These are phyloP conservation scores for Argentina anserina DNA, from an alignment of 306 rosid genomes.

Conservation along the genomic window DNA sequence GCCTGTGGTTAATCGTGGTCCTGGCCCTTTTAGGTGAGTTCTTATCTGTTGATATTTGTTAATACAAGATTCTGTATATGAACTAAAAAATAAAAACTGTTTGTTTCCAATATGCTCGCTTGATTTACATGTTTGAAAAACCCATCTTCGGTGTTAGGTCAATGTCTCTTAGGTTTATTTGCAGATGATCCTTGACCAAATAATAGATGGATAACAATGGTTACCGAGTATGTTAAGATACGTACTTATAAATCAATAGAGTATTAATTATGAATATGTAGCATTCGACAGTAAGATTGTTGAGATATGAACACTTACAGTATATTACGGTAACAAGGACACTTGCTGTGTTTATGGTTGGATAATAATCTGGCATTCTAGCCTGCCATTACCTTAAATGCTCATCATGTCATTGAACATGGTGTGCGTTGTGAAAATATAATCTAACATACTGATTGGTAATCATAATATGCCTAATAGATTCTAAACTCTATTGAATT, in stretches of 20 bases:
- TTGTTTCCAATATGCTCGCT: background rate
- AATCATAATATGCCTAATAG: background rate
- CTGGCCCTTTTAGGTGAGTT: conserved; percentile 49
- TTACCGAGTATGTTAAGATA: background rate
- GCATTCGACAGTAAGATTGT: background rate
- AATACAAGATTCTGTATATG: background rate
- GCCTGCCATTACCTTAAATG: background rate
- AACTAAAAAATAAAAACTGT: background rate
- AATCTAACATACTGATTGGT: too few relatives aligned
- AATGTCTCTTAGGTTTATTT: background rate
- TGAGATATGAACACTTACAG: background rate
- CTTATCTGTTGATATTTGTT: background rate
- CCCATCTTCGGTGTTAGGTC: background rate
- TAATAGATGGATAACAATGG: background rate
- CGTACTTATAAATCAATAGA: background rate
- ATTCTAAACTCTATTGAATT: background rate
- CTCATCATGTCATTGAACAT: too few relatives aligned
- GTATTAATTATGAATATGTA: background rate
- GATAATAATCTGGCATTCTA: background rate
- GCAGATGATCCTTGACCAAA: background rate
- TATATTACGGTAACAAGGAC: background rate
- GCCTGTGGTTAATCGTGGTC: conserved; percentile 41
- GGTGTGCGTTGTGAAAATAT: too few relatives aligned
- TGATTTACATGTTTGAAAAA: background rate
- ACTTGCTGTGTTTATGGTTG: background rate